These are phyloP conservation scores for Gleditsia sinensis DNA, from an alignment of 306 rosid species.

Conservation along the genomic window DNA sequence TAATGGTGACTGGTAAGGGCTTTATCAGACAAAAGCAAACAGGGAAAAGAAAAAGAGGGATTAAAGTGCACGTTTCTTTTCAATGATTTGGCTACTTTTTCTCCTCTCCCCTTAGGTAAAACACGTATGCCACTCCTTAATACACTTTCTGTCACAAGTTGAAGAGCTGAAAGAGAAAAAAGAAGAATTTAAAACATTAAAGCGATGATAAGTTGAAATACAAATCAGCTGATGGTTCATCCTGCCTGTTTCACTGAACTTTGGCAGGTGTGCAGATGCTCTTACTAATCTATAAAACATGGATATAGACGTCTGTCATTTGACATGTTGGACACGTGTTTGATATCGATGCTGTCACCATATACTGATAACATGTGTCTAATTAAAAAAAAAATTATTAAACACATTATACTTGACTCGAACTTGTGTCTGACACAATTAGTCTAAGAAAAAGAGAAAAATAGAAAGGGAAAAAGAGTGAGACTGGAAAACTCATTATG, in stretches of 20 bases:
- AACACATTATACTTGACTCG: too few relatives aligned
- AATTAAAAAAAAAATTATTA: too few relatives aligned
- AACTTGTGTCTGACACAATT: too few relatives aligned
- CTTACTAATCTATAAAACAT: too few relatives aligned
- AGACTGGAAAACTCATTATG: too few relatives aligned
- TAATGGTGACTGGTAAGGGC: constrained; percentile 24
- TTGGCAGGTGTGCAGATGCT: too few relatives aligned
- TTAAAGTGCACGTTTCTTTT: constrained; percentile 3
- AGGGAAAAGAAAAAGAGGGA: background rate
- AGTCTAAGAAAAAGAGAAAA: too few relatives aligned
- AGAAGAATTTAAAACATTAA: background rate
- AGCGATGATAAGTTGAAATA: background rate
- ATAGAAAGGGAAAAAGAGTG: too few relatives aligned
- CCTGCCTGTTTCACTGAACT: background rate
- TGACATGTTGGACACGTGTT: too few relatives aligned
- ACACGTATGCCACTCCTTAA: constrained; percentile 18
- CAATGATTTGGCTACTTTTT: constrained; percentile 1
- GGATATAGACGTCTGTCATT: too few relatives aligned
- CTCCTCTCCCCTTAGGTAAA: constrained; percentile 3
- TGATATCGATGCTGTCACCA: too few relatives aligned
- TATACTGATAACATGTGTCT: too few relatives aligned
- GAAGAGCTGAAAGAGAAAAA: background rate
- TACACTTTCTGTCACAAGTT: background rate
- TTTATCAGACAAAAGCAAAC: constrained; percentile 20
- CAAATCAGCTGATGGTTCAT: background rate